These are phyloP conservation scores for Albifimbria verrucaria DNA, from an alignment of 2,329 filamentous ascomycete genomes.

Conservation along the genomic window DNA sequence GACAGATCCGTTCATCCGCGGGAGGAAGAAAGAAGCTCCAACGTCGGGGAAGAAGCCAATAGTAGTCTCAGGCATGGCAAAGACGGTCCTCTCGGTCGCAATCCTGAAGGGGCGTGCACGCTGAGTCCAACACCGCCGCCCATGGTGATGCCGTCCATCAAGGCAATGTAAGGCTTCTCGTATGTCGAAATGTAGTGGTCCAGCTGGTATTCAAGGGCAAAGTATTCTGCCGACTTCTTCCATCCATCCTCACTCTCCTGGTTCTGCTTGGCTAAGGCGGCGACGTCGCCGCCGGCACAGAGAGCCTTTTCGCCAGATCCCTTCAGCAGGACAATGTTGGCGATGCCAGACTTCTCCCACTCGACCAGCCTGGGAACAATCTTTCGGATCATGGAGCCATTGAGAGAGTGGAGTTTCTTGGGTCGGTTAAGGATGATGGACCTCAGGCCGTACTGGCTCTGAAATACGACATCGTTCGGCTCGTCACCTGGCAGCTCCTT, in stretches of 20 bases:
- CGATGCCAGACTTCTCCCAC: constrained; percentile 93
- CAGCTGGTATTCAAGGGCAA: constrained; percentile 91
- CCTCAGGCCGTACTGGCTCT: constrained; percentile 81
- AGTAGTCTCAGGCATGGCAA: constrained; percentile 97
- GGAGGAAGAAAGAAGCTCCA: constrained; percentile 92
- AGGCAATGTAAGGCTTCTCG: constrained; percentile 85
- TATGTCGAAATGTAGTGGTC: constrained; percentile 96
- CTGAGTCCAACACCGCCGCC: constrained; percentile 93
- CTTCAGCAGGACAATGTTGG: constrained; percentile 89
- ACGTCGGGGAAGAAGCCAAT: constrained; percentile 99
- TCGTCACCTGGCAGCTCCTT: constrained; percentile 67
- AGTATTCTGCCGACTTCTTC: constrained; percentile 77
- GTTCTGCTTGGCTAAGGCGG: constrained; percentile 72
- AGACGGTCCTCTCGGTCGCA: constrained; percentile 90
- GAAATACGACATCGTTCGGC: constrained; percentile 89
- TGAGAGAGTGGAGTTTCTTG: constrained; percentile 85
- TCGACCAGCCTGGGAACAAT: constrained; percentile 86
- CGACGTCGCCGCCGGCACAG: constrained; percentile 91
- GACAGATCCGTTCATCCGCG: constrained; percentile 78
- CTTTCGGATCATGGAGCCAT: constrained; percentile 92
- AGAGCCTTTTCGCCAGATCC: constrained; percentile 82
- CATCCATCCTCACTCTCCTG: constrained; percentile 65
- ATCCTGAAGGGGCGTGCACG: constrained; percentile 95
- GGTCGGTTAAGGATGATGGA: constrained; percentile 94
- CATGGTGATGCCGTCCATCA: constrained; percentile 99